Conservation (phyloP, 139 green algal genomes). For the Desmodesmus armatus region DNA sequence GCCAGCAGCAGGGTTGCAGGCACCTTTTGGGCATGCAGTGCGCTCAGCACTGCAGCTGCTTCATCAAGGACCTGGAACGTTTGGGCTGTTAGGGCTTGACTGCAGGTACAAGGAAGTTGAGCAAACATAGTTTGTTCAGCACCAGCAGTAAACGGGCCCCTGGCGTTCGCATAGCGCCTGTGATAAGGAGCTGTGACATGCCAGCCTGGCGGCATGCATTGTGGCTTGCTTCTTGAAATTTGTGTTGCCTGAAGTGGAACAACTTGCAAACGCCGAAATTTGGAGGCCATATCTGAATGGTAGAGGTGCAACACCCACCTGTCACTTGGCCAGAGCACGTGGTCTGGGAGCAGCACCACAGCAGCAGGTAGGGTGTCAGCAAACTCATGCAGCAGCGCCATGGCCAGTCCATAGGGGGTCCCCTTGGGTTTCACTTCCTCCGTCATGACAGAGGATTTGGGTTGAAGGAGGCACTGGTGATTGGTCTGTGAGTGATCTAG, state of each 20-base stretch:
- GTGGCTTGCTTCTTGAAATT: too few species aligned
- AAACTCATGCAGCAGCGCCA: background rate
- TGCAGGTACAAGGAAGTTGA: background rate
- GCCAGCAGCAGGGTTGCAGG: conserved; percentile 2
- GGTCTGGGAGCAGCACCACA: conserved; percentile 25
- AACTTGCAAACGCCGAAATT: too few species aligned
- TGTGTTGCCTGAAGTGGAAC: too few species aligned
- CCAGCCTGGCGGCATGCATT: too few species aligned
- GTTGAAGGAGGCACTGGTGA: too few species aligned
- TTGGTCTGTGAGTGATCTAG: too few species aligned
- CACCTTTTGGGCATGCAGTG: background rate
- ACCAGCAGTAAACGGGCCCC: too few species aligned
- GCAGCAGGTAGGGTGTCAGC: conserved; percentile 13
- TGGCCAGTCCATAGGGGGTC: conserved; percentile 1
- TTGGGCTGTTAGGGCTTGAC: background rate
- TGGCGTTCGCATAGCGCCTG: too few species aligned
- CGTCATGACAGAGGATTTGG: too few species aligned
- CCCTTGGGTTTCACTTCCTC: background rate
- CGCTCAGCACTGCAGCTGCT: conserved; percentile 22
- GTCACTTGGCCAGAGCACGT: conserved; percentile 10
- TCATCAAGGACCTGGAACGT: background rate
- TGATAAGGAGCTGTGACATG: too few species aligned
- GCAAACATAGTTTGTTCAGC: background rate
- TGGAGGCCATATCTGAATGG: too few species aligned
- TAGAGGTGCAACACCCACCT: too few species aligned